Evolutionary conservation across 768 basidiomycete genomes (phyloP).

Genomic region (Suillus subluteus): DNA sequence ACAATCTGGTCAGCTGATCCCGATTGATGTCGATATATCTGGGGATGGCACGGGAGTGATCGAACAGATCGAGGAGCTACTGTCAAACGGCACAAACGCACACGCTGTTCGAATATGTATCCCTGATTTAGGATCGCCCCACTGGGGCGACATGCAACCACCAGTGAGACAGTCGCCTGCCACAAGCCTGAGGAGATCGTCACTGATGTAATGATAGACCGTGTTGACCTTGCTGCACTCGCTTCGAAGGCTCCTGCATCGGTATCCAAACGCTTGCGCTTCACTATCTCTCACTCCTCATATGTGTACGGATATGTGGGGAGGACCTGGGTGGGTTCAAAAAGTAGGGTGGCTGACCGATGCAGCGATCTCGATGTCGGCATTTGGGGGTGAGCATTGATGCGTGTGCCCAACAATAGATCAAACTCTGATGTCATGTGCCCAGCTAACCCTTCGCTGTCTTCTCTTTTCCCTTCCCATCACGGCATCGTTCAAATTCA

Average conservation of each 20-base stretch:
- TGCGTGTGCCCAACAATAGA: slow-evolving; percentile 3
- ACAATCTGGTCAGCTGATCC: slow-evolving; percentile 41
- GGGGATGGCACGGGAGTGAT: slow-evolving; percentile 26
- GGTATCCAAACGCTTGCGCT: slow-evolving; percentile 62
- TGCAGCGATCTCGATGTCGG: slow-evolving; percentile 69
- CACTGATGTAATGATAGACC: slow-evolving; percentile 37
- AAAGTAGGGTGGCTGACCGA: slow-evolving; percentile 83
- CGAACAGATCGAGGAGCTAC: slow-evolving; percentile 31
- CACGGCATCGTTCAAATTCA: slow-evolving; percentile 86
- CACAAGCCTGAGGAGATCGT: neutral
- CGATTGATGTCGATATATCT: slow-evolving; percentile 28
- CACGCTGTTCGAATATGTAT: slow-evolving; percentile 61
- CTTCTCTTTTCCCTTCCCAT: slow-evolving; percentile 75
- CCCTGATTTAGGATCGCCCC: slow-evolving; percentile 59
- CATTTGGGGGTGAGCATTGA: slow-evolving; percentile 71
- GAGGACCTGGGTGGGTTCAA: slow-evolving; percentile 71
- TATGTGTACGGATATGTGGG: slow-evolving; percentile 60
- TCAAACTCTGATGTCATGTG: slow-evolving; percentile 9
- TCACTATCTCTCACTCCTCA: slow-evolving; percentile 70
- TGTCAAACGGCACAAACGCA: slow-evolving; percentile 28
- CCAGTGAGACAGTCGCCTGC: slow-evolving; percentile 46
- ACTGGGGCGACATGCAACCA: slow-evolving; percentile 67
- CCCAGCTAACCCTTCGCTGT: slow-evolving; percentile 77
- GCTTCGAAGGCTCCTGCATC: slow-evolving; percentile 63
- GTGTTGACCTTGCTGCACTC: slow-evolving; percentile 73